These are phyloP conservation scores for Dalbergia cultrata DNA, from an alignment of 306 rosid genomes.

Conservation along the genomic window DNA sequence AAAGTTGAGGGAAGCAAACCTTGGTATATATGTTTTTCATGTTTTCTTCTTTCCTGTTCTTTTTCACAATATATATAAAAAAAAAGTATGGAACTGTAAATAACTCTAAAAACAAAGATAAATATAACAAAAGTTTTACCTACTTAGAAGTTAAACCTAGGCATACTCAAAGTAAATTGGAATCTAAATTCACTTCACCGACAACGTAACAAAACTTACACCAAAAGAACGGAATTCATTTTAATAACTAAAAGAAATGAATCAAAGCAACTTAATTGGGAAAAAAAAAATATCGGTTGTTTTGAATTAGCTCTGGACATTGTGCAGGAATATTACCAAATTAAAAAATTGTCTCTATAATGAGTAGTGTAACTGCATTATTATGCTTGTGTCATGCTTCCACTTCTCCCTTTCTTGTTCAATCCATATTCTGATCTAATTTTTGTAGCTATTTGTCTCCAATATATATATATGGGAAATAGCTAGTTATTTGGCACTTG, in stretches of 20 bases:
- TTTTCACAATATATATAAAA: neutral
- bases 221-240: neutral
- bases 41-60: neutral
- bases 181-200: slow-evolving; percentile 39
- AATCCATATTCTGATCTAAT: slow-evolving; percentile 17
- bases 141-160: slow-evolving; percentile 9
- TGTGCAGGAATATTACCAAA: neutral
- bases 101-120: neutral
- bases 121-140: neutral
- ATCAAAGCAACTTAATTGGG: neutral
- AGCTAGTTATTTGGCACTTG: neutral
- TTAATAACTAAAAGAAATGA: slow-evolving; percentile 12
- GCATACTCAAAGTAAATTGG: slow-evolving; percentile 23
- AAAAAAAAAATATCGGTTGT: neutral
- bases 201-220: slow-evolving; percentile 45
- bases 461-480: neutral
- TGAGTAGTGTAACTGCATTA: neutral
- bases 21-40: neutral
- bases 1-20: neutral
- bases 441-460: neutral
- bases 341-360: neutral
- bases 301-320: neutral
- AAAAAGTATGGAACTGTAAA: neutral
- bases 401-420: slow-evolving; percentile 22
- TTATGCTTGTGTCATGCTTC: slow-evolving; percentile 30